These are phyloP conservation scores for Podospora bellae-mahoneyi DNA, from an alignment of 495 filamentous ascomycete genomes.

Conservation along the genomic window DNA sequence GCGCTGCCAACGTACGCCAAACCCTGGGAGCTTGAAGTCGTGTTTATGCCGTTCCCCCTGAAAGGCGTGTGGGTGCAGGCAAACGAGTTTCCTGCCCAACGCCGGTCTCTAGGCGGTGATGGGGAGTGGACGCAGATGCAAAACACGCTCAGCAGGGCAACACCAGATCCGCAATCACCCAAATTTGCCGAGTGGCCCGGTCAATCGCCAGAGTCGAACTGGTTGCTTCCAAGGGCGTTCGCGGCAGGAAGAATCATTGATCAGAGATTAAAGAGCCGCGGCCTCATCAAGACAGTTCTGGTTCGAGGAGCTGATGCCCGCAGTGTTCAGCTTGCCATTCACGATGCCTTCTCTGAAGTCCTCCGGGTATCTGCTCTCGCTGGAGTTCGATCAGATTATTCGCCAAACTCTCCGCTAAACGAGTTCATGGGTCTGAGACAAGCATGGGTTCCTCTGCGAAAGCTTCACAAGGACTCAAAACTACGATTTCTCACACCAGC, in stretches of 20 bases:
- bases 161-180: slow-evolving; percentile 42
- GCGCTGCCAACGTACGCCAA: slow-evolving; percentile 52
- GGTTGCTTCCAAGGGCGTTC: slow-evolving; percentile 59
- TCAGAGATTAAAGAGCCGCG: slow-evolving; percentile 61
- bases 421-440: slow-evolving; percentile 51
- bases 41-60: slow-evolving; percentile 65
- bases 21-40: slow-evolving; percentile 68
- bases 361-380: slow-evolving; percentile 35
- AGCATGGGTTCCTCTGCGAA: slow-evolving; percentile 65
- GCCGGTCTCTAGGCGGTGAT: slow-evolving; percentile 47
- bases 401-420: slow-evolving; percentile 30
- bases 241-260: slow-evolving; percentile 52
- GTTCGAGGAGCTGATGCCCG: slow-evolving; percentile 56
- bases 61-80: slow-evolving; percentile 58
- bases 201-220: slow-evolving; percentile 44
- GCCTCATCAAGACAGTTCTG: slow-evolving; percentile 57
- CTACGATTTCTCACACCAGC: slow-evolving; percentile 61
- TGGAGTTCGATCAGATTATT: slow-evolving; percentile 21
- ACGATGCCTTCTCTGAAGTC: slow-evolving; percentile 54
- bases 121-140: slow-evolving; percentile 54
- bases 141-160: slow-evolving; percentile 41
- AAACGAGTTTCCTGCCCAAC: slow-evolving; percentile 45
- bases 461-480: slow-evolving; percentile 62
- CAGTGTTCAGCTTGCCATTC: slow-evolving; percentile 58
- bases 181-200: slow-evolving; percentile 45